Conservation (phyloP, 106 monocot species). For the Allium cepa region DNA sequence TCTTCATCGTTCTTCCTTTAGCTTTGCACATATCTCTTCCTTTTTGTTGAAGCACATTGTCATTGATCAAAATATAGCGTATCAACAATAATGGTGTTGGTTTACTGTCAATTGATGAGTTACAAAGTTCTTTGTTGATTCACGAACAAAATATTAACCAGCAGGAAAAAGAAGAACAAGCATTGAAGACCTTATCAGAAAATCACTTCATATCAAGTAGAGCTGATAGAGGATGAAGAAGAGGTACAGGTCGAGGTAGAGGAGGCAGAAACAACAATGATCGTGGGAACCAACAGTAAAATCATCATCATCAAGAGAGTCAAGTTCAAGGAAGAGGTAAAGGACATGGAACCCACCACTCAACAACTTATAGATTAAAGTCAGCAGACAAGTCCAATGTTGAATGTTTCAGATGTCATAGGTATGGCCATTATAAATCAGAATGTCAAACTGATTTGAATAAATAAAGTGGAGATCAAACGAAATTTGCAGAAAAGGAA, state of each 20-base stretch:
- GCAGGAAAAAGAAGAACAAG: background rate
- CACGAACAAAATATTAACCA: background rate
- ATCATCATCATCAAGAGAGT: background rate
- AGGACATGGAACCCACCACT: too few relatives aligned
- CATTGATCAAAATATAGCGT: too few relatives aligned
- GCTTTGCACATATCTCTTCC: too few relatives aligned
- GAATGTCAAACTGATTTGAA: conserved; percentile 4
- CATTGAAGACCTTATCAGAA: background rate
- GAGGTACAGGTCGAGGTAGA: background rate
- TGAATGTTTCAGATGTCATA: too few relatives aligned
- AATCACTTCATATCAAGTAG: too few relatives aligned
- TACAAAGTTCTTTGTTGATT: background rate
- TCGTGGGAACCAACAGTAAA: background rate
- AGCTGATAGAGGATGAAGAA: background rate
- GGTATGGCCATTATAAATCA: too few relatives aligned
- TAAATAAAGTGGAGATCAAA: conserved; percentile 12
- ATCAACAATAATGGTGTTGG: too few relatives aligned
- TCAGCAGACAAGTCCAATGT: too few relatives aligned
- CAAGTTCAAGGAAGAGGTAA: background rate
- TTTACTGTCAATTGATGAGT: too few relatives aligned
- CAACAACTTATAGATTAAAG: background rate
- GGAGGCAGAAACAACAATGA: background rate
- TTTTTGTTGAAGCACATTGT: too few relatives aligned
- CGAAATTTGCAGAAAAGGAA: conserved; percentile 18
- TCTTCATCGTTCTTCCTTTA: too few relatives aligned